Conservation (phyloP, 2,329 filamentous ascomycete species). For the Aureobasidium sp. region DNA sequence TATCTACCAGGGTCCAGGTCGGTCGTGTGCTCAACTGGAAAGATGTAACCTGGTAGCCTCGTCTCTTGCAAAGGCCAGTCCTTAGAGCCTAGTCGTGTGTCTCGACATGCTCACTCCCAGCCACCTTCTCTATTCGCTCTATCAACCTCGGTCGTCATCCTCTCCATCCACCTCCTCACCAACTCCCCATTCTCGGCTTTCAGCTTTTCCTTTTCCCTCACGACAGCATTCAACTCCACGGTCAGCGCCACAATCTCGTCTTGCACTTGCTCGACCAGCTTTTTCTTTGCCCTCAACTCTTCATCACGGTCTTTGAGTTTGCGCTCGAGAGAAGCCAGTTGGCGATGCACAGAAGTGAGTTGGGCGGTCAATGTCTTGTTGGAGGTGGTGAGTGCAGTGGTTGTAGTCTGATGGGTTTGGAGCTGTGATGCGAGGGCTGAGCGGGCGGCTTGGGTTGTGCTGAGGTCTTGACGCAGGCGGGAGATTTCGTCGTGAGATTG, state of each 20-base stretch:
- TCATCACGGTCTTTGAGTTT: constrained; percentile 75
- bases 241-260: constrained; percentile 87
- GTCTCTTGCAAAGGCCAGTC: not conserved
- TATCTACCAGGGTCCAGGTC: no score
- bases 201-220: constrained; percentile 65
- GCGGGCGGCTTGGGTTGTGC: constrained; percentile 35
- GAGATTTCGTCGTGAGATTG: constrained; percentile 21
- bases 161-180: constrained; percentile 83
- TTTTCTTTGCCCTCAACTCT: constrained; percentile 75
- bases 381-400: constrained; percentile 52
- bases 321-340: constrained; percentile 55
- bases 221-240: constrained; percentile 79
- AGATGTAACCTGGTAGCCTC: no score
- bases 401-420: constrained; percentile 40
- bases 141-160: constrained; percentile 79
- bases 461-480: constrained; percentile 45
- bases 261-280: constrained; percentile 79
- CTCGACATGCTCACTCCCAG: constrained; percentile 6
- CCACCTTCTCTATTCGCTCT: constrained; percentile 61
- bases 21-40: no score
- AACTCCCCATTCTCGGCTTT: constrained; percentile 81
- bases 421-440: constrained; percentile 20
- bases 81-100: not conserved
- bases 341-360: constrained; percentile 59
- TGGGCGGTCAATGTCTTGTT: constrained; percentile 67